Percentiles rank a stretch among this genome's conserved stretches.
These are phyloP conservation scores for Cutaneotrichosporon cyanovorans DNA, from an alignment of 1,284 basidiomycete genomes.

Conservation along the genomic window DNA sequence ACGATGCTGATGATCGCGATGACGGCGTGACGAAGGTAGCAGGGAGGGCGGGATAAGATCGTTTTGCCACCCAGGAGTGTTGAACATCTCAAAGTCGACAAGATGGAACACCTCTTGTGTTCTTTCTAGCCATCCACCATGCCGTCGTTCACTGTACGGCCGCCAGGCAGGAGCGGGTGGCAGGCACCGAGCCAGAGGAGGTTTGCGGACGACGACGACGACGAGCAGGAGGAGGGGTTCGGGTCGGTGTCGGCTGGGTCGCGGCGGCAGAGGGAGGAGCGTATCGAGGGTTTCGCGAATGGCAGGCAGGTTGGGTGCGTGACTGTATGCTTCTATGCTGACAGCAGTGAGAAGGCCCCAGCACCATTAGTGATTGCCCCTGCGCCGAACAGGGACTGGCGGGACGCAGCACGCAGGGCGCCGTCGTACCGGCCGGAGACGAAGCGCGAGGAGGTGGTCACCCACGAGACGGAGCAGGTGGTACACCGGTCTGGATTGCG, in stretches of 20 bases:
- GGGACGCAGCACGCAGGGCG: conserved; percentile 52
- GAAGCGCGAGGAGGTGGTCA: conserved; percentile 38
- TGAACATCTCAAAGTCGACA: not conserved
- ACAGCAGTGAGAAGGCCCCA: conserved; percentile 51
- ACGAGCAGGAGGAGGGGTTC: conserved; percentile 36
- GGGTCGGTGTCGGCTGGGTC: not conserved
- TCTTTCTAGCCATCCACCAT: conserved; percentile 14
- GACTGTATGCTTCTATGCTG: not conserved
- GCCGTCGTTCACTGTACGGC: conserved; percentile 43
- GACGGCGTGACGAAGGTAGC: not conserved
- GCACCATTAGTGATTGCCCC: conserved; percentile 74
- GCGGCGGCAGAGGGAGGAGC: conserved; percentile 51
- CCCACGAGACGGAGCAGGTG: conserved; percentile 56
- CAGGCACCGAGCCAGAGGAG: conserved; percentile 34
- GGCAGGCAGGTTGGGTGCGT: conserved; percentile 45
- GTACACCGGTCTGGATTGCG: conserved; percentile 70
- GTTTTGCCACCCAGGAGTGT: conserved; percentile 1
- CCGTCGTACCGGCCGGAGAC: conserved; percentile 57
- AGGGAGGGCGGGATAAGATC: not conserved
- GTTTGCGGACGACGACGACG: conserved; percentile 32
- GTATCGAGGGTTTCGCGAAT: conserved; percentile 58
- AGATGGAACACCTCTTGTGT: not conserved
- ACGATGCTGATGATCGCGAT: not conserved
- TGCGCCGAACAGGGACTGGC: conserved; percentile 79
- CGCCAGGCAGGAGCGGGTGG: conserved; percentile 19